Evolutionary conservation across 768 basidiomycete genomes (phyloP).

Genomic region (Suillus subaureus): DNA sequence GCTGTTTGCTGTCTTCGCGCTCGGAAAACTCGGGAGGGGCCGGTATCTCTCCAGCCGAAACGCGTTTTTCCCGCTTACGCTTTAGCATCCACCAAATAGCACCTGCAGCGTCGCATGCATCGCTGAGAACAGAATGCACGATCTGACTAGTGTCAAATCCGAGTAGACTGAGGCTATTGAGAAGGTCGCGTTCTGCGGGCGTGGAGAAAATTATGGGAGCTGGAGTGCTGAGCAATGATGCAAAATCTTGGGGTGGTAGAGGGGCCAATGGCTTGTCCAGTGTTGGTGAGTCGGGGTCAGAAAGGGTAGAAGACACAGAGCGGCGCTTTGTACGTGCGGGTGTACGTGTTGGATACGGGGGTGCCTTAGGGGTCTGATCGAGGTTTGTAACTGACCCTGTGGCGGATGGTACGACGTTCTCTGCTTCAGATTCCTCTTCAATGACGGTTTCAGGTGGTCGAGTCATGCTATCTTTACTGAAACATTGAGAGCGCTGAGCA

Average conservation of each 20-base stretch:
- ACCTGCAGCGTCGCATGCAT: slow-evolving; percentile 91
- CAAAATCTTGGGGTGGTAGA: slow-evolving; percentile 56
- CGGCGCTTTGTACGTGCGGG: slow-evolving; percentile 95
- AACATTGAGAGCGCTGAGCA: slow-evolving; percentile 18
- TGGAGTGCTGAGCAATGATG: slow-evolving; percentile 60
- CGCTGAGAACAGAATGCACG: slow-evolving; percentile 86
- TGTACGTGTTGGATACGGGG: slow-evolving; percentile 78
- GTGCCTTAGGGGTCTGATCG: slow-evolving; percentile 29
- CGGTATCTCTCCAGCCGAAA: slow-evolving; percentile 37
- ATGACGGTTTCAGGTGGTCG: slow-evolving; percentile 50
- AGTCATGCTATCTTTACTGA: slow-evolving; percentile 39
- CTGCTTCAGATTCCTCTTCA: slow-evolving; percentile 47
- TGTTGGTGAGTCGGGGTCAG: slow-evolving; percentile 56
- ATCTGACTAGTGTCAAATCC: slow-evolving; percentile 96
- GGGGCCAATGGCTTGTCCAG: slow-evolving; percentile 46
- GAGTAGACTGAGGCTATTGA: slow-evolving; percentile 71
- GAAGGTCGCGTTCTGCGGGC: slow-evolving; percentile 73
- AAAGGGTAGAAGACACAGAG: slow-evolving; percentile 87
- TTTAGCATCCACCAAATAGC: slow-evolving; percentile 97
- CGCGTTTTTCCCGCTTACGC: slow-evolving; percentile 71
- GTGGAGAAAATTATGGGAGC: slow-evolving; percentile 89
- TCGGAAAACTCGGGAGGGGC: slow-evolving; percentile 8
- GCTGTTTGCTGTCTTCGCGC: slow-evolving; percentile 12
- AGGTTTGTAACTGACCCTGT: slow-evolving; percentile 30
- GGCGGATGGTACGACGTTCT: slow-evolving; percentile 15